These are phyloP conservation scores for Trebouxia gelatinosa DNA, from an alignment of 163 green algal genomes.

Conservation along the genomic window DNA sequence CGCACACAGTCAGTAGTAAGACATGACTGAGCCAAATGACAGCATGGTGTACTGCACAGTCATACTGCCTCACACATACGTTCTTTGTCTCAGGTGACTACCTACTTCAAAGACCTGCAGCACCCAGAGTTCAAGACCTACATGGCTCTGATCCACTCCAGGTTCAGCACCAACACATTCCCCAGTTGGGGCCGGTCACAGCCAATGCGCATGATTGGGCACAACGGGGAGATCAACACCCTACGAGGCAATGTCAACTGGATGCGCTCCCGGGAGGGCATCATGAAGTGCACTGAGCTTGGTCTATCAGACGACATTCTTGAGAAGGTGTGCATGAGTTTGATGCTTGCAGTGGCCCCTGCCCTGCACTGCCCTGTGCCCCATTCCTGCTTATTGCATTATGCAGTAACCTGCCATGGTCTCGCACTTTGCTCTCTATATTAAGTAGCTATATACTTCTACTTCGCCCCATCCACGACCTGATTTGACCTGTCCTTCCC, in stretches of 20 bases:
- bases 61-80: neutral
- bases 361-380: no score
- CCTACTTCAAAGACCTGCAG: constrained; percentile 90
- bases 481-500: no score
- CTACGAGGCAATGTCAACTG: constrained; percentile 91
- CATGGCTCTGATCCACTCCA: constrained; percentile 91
- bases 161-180: constrained; percentile 96
- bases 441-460: no score
- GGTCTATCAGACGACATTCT: constrained; percentile 47
- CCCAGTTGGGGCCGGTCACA: constrained; percentile 89
- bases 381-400: no score
- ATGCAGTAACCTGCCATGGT: no score
- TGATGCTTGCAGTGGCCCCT: no score
- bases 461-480: no score
- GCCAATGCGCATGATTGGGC: constrained; percentile 91
- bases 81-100: constrained; percentile 62
- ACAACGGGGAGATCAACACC: constrained; percentile 99
- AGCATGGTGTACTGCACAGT: neutral
- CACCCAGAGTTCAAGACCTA: constrained; percentile 78
- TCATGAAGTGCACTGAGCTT: constrained; percentile 77
- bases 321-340: no score
- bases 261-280: constrained; percentile 90
- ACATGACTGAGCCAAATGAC: no score
- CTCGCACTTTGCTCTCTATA: no score
- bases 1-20: no score